Conservation (phyloP, 768 basidiomycete genomes). For the Lactarius evosmus region DNA sequence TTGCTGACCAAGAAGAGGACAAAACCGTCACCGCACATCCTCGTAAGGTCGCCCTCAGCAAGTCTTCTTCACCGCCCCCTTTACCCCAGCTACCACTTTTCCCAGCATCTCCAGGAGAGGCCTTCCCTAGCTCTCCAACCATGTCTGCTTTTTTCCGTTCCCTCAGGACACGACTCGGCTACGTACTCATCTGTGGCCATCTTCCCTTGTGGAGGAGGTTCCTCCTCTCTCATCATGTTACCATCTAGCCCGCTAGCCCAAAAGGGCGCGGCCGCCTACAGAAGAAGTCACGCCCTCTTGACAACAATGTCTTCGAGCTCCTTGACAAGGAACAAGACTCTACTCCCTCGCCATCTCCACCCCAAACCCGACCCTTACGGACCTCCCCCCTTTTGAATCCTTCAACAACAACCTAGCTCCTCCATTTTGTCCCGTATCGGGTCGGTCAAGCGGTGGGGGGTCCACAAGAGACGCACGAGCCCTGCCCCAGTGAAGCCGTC, state of each 20-base stretch:
- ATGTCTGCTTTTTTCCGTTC: constrained; percentile 70
- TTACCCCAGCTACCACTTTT: constrained; percentile 44
- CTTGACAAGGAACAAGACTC: constrained; percentile 38
- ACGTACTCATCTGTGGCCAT: constrained; percentile 44
- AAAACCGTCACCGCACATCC: constrained; percentile 65
- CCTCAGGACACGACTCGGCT: constrained; percentile 46
- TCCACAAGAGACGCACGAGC: constrained; percentile 44
- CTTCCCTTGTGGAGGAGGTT: constrained; percentile 43
- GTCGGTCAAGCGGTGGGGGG: constrained; percentile 56
- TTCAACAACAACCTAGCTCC: constrained; percentile 35
- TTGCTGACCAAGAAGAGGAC: constrained; percentile 61
- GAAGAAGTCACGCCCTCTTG: constrained; percentile 79
- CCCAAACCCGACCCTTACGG: constrained; percentile 33
- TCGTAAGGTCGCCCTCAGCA: constrained; percentile 41
- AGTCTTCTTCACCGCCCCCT: constrained; percentile 34
- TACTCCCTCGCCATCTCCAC: constrained; percentile 33
- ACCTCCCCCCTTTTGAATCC: constrained; percentile 33
- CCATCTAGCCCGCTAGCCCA: constrained; percentile 65
- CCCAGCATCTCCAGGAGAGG: constrained; percentile 33
- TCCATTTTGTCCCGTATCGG: constrained; percentile 54
- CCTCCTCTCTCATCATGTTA: constrained; percentile 48
- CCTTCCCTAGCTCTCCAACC: constrained; percentile 55
- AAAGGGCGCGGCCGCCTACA: constrained; percentile 58
- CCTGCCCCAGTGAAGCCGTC: constrained; percentile 41
- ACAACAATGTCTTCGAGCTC: constrained; percentile 51